Evolutionary conservation across 371 early-diverging fungal species (phyloP).

Genomic region (Apophysomyces sp.): DNA sequence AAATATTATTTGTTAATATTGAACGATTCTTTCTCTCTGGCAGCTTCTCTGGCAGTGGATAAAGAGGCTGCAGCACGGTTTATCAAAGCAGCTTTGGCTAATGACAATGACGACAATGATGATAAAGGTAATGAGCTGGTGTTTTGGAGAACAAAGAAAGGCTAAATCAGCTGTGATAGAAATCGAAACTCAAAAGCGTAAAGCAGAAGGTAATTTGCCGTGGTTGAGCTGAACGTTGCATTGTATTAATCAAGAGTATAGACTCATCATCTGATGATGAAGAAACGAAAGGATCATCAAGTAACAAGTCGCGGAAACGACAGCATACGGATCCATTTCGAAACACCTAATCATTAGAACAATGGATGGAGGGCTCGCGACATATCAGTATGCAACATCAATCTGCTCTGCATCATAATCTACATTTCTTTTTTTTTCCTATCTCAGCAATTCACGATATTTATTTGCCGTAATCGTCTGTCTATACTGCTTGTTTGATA

Average conservation of each 20-base stretch:
- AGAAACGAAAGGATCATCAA: background rate
- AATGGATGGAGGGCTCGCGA: background rate
- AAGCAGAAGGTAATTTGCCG: background rate
- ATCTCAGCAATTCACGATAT: too few relatives aligned
- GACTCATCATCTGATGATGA: background rate
- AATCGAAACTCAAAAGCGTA: background rate
- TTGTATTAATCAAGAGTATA: background rate
- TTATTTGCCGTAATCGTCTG: too few relatives aligned
- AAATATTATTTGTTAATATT: background rate
- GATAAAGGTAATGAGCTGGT: background rate
- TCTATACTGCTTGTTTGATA: too few relatives aligned
- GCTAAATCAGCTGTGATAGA: background rate
- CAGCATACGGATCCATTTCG: background rate
- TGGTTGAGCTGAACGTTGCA: background rate
- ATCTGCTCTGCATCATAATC: too few relatives aligned
- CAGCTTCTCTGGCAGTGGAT: conserved; percentile 48
- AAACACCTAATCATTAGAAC: background rate
- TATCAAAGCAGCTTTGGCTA: conserved; percentile 46
- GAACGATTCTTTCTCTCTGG: background rate
- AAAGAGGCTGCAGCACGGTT: conserved; percentile 58
- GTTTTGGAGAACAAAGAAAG: background rate
- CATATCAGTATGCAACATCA: background rate
- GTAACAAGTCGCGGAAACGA: background rate
- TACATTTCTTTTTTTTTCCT: too few relatives aligned
- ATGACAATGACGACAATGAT: conserved; percentile 6